phyloP scores from a whole-genome alignment of 2,329 filamentous ascomycete genomes.

The Epichloe typhina region DNA sequence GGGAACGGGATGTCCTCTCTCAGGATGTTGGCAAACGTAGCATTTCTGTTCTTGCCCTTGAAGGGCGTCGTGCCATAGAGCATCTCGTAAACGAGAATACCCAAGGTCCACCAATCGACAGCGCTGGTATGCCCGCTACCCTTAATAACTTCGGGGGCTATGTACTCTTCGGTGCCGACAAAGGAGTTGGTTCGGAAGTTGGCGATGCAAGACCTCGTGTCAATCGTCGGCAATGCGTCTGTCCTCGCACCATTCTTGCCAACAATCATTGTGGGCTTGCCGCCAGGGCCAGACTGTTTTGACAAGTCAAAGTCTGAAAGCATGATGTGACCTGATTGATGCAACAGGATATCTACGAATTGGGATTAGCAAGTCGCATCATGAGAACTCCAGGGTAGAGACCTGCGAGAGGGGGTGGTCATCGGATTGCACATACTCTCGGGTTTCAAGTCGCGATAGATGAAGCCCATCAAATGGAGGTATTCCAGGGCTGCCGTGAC shows the following conservation, averaged over 20 bases:
- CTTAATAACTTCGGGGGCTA: conserved; percentile 93
- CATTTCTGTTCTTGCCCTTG: conserved; percentile 98
- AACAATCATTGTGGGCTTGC: conserved; percentile 95
- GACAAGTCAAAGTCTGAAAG: conserved; percentile 97
- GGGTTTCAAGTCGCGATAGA: conserved; percentile 94
- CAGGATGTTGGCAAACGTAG: conserved; percentile 94
- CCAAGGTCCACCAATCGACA: conserved; percentile 98
- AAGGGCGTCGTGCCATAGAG: conserved; percentile 96
- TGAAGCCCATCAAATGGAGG: conserved; percentile 97
- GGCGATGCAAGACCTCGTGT: conserved; percentile 95
- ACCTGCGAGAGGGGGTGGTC: neutral
- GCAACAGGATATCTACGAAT: conserved; percentile 72
- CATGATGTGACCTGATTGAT: conserved; percentile 99
- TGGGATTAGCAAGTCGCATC: neutral
- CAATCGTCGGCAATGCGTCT: conserved; percentile 84
- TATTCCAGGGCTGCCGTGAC: conserved; percentile 95
- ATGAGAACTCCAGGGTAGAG: neutral
- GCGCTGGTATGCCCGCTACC: conserved; percentile 96
- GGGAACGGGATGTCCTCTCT: conserved; percentile 93
- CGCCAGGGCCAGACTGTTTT: conserved; percentile 91
- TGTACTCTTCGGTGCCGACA: conserved; percentile 97
- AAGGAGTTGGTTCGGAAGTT: conserved; percentile 98
- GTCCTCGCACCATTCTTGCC: conserved; percentile 78
- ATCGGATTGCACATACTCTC: conserved; percentile 56
- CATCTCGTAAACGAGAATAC: conserved; percentile 98